phyloP scores from a whole-genome alignment of 805 yeast species.

The Saccharomycopsis guyanensis region DNA sequence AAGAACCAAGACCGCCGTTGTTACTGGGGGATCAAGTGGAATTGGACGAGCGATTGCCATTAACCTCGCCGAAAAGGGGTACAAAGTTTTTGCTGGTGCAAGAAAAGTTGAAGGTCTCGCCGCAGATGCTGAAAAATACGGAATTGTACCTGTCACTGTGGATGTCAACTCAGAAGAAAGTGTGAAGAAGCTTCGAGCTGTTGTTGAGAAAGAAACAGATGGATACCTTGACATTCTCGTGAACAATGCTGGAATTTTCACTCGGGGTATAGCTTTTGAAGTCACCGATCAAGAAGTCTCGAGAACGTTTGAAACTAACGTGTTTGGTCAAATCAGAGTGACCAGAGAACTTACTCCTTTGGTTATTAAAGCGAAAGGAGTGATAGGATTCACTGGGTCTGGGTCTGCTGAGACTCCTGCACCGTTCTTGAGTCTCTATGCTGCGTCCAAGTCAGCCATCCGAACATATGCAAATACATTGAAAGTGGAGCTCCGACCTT shows the following conservation, averaged over 20 bases:
- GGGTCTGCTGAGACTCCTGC: constrained; percentile 28
- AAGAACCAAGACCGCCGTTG: constrained; percentile 30
- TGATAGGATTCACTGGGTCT: constrained; percentile 34
- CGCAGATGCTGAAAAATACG: constrained; percentile 19
- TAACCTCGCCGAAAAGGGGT: constrained; percentile 45
- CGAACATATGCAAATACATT: constrained; percentile 30
- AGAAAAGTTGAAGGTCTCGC: neutral
- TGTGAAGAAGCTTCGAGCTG: constrained; percentile 24
- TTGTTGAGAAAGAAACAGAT: constrained; percentile 30
- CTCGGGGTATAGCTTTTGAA: constrained; percentile 47
- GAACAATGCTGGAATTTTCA: constrained; percentile 67
- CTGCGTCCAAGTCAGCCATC: constrained; percentile 35
- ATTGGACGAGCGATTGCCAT: constrained; percentile 43
- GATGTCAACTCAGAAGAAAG: constrained; percentile 33
- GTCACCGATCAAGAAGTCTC: neutral
- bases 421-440: constrained; percentile 31
- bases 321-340: constrained; percentile 33
- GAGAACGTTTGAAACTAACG: constrained; percentile 28
- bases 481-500: constrained; percentile 31
- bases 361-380: constrained; percentile 30
- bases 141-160: constrained; percentile 27
- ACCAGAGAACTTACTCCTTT: constrained; percentile 29
- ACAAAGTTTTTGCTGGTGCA: constrained; percentile 52
- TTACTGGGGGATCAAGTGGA: constrained; percentile 51
- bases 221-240: constrained; percentile 51